phyloP scores from a whole-genome alignment of 495 filamentous ascomycete species.

The Penicillium salamii region DNA sequence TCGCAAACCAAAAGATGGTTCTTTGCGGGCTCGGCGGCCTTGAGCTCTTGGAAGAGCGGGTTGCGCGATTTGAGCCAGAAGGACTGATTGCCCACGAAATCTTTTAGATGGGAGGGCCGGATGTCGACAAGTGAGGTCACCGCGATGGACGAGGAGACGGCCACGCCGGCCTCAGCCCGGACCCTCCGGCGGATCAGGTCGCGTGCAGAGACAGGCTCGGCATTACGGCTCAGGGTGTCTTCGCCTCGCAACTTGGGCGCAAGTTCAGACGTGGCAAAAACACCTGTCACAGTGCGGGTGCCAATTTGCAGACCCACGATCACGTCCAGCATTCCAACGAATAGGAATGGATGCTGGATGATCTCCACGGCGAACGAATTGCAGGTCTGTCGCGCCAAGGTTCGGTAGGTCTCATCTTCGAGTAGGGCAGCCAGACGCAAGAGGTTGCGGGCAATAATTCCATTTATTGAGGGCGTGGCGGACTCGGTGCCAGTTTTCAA shows the following conservation, averaged over 20 bases:
- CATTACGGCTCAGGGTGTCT: constrained; percentile 23
- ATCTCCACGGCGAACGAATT: constrained; percentile 86
- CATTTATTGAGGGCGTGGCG: constrained; percentile 85
- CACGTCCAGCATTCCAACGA: constrained; percentile 70
- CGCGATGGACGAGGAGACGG: constrained; percentile 35
- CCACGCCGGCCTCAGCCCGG: constrained; percentile 36
- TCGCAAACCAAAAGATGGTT: constrained; percentile 52
- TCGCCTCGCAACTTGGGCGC: constrained; percentile 14
- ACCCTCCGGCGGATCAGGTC: constrained; percentile 38
- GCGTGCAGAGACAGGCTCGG: constrained; percentile 32
- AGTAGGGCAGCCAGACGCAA: constrained; percentile 73
- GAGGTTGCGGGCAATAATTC: constrained; percentile 77
- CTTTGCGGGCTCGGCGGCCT: constrained; percentile 36
- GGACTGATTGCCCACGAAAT: constrained; percentile 47
- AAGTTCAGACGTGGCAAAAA: constrained; percentile 32
- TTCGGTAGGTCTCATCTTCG: constrained; percentile 59
- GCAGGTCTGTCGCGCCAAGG: constrained; percentile 68
- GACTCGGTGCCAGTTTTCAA: constrained; percentile 94
- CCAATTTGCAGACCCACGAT: constrained; percentile 71
- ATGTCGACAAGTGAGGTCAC: constrained; percentile 40
- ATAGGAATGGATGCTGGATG: constrained; percentile 87
- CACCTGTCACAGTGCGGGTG: constrained; percentile 40
- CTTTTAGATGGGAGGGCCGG: constrained; percentile 44
- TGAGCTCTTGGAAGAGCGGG: constrained; percentile 41
- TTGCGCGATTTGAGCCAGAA: constrained; percentile 54